Conservation (phyloP, 768 basidiomycete genomes). For the Termitomyces heimii region DNA sequence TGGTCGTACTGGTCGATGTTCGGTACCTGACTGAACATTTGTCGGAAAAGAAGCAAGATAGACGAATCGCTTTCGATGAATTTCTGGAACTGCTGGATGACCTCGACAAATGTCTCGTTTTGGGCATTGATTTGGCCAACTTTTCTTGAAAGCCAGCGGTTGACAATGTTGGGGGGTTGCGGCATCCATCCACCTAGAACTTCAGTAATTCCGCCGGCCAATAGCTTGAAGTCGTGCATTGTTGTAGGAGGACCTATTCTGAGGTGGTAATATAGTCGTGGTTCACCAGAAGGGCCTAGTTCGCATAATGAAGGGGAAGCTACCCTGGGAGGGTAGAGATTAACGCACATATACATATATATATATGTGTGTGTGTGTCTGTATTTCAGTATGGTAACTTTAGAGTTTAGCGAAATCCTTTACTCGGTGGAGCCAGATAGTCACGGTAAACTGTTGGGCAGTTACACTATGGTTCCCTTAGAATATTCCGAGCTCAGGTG, state of each 20-base stretch:
- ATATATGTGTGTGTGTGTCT: background rate
- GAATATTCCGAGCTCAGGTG: background rate
- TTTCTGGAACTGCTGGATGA: slow-evolving; percentile 2
- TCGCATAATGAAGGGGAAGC: background rate
- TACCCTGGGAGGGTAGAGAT: background rate
- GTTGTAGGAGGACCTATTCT: background rate
- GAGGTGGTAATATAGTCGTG: background rate
- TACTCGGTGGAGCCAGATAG: background rate
- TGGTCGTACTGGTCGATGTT: slow-evolving; percentile 1
- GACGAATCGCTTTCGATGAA: slow-evolving; percentile 8
- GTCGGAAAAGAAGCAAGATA: slow-evolving; percentile 3
- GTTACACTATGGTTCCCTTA: background rate
- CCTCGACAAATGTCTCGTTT: background rate
- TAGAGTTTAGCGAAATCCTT: background rate
- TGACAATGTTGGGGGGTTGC: background rate
- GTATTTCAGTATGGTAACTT: background rate
- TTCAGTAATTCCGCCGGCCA: background rate
- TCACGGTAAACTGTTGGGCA: background rate
- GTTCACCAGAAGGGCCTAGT: background rate
- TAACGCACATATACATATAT: background rate
- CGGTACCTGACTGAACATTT: slow-evolving; percentile 12
- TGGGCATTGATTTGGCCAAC: background rate
- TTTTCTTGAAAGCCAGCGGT: slow-evolving; percentile 2
- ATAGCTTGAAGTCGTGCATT: background rate
- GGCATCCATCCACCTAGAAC: slow-evolving; percentile 5